Evolutionary conservation across 106 monocot genomes (phyloP).

Genomic region (Phalaenopsis aphrodite): DNA sequence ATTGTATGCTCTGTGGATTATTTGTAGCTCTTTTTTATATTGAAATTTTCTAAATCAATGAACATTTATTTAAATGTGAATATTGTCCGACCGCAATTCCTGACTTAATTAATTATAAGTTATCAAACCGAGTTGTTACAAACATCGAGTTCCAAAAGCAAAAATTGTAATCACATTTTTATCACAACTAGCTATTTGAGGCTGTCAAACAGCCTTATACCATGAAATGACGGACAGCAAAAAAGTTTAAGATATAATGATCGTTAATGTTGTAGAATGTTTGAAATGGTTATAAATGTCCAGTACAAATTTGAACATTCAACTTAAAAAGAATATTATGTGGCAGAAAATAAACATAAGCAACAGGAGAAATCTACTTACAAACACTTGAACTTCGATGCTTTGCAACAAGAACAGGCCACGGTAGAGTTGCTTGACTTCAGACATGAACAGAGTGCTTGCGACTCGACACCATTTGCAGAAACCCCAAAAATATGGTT

Average conservation of each 20-base stretch:
- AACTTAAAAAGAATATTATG: background rate
- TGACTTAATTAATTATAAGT: too few relatives aligned
- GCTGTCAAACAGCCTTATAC: background rate
- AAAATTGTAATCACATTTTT: too few relatives aligned
- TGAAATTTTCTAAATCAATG: too few relatives aligned
- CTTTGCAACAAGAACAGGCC: background rate
- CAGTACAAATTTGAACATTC: background rate
- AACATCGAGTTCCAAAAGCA: too few relatives aligned
- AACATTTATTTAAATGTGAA: too few relatives aligned
- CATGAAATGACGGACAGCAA: background rate
- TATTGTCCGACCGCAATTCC: too few relatives aligned
- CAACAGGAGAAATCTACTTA: background rate
- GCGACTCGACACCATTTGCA: background rate
- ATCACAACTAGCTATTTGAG: too few relatives aligned
- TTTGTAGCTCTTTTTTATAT: too few relatives aligned
- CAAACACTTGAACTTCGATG: conserved; percentile 3
- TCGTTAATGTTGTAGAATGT: background rate
- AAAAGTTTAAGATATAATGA: background rate
- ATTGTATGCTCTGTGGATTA: too few relatives aligned
- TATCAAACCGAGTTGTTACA: too few relatives aligned
- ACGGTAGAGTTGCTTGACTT: background rate
- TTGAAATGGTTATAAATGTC: background rate
- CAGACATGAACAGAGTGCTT: background rate
- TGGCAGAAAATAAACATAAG: background rate
- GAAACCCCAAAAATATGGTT: conserved; percentile 7